Conservation (phyloP, 441 rosid genomes). For the Manihot esculenta region DNA sequence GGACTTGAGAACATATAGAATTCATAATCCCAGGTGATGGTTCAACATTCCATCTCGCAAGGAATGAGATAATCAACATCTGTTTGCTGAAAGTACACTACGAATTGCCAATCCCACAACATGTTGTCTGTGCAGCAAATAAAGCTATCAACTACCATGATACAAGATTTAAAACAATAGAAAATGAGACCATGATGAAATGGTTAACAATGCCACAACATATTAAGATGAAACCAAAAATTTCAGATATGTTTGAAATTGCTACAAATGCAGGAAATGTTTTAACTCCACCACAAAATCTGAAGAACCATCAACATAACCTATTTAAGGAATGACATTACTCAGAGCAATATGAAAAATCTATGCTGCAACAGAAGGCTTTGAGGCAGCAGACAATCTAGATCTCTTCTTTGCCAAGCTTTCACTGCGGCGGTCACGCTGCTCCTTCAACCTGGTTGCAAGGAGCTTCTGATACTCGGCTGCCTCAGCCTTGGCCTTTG, state of each 20-base stretch:
- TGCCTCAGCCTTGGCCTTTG: conserved; percentile 47
- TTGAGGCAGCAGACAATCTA: conserved; percentile 46
- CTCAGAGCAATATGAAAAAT: conserved; percentile 11
- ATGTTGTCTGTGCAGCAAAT: too few relatives aligned
- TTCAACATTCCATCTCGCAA: not conserved
- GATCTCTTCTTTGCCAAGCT: conserved; percentile 53
- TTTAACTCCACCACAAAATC: conserved; percentile 12
- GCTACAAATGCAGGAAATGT: not conserved
- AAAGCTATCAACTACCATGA: not conserved
- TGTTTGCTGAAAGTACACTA: not conserved
- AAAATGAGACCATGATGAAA: not conserved
- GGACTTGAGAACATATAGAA: too few relatives aligned
- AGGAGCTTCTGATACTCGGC: conserved; percentile 50
- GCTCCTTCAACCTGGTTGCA: conserved; percentile 50
- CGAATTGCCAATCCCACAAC: too few relatives aligned
- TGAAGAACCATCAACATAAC: conserved; percentile 17
- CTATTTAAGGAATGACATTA: conserved; percentile 16
- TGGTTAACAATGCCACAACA: conserved; percentile 11
- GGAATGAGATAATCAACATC: not conserved
- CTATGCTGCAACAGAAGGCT: conserved; percentile 41
- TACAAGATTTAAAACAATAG: not conserved
- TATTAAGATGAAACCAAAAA: conserved; percentile 4
- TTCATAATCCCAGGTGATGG: not conserved
- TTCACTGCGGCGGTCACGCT: conserved; percentile 48
- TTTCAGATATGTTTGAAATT: conserved; percentile 6